These are phyloP conservation scores for Sordaria brevicollis DNA, from an alignment of 495 filamentous ascomycete species.

Conservation along the genomic window DNA sequence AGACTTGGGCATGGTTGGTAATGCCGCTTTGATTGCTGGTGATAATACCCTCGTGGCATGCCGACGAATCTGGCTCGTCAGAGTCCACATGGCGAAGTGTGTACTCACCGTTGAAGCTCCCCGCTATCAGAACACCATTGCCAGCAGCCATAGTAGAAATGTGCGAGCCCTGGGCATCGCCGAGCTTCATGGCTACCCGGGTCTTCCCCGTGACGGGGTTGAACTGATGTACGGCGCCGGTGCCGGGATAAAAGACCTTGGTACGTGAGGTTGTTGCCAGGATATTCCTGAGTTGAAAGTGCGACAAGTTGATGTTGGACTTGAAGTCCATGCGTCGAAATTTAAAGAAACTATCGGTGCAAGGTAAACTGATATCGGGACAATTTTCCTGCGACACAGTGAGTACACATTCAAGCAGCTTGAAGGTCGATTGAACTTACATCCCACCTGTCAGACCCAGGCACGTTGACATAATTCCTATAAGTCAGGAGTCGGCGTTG, in stretches of 20 bases:
- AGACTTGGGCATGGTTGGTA: slow-evolving; percentile 76
- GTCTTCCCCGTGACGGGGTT: slow-evolving; percentile 39
- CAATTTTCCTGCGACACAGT: slow-evolving; percentile 14
- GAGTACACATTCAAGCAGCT: background rate
- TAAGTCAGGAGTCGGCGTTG: slow-evolving; percentile 46
- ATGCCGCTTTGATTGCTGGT: slow-evolving; percentile 62
- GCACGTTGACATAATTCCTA: slow-evolving; percentile 45
- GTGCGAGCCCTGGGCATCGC: slow-evolving; percentile 35
- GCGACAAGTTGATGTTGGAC: slow-evolving; percentile 54
- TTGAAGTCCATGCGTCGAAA: slow-evolving; percentile 62
- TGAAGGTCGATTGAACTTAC: slow-evolving; percentile 13
- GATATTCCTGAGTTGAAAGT: slow-evolving; percentile 86
- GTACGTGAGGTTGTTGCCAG: slow-evolving; percentile 64
- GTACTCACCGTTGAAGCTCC: slow-evolving; percentile 77
- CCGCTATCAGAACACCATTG: slow-evolving; percentile 62
- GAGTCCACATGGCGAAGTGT: slow-evolving; percentile 47
- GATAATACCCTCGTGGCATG: slow-evolving; percentile 51
- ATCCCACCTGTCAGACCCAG: slow-evolving; percentile 26
- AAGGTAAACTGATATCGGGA: slow-evolving; percentile 25
- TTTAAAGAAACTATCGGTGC: slow-evolving; percentile 51
- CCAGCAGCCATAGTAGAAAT: slow-evolving; percentile 64
- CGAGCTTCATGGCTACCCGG: slow-evolving; percentile 53
- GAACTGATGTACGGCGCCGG: slow-evolving; percentile 44
- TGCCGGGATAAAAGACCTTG: slow-evolving; percentile 64
- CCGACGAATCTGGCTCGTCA: slow-evolving; percentile 26